Conservation (phyloP, 768 basidiomycete genomes). For the Pisolithus microcarpus region DNA sequence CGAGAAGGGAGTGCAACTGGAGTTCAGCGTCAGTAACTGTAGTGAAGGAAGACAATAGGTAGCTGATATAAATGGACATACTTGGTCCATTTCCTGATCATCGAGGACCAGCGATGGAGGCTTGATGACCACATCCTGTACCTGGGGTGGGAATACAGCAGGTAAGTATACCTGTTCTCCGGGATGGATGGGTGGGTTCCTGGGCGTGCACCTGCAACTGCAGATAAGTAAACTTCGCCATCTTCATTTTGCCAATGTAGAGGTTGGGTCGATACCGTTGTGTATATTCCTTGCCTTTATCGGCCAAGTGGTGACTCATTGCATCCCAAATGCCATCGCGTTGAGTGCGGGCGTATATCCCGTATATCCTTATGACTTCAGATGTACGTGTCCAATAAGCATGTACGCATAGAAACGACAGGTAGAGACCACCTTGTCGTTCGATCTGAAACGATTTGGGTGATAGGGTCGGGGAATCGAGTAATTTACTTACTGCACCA, state of each 20-base stretch:
- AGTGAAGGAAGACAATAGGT: background rate
- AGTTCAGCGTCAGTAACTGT: background rate
- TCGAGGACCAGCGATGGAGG: slow-evolving; percentile 29
- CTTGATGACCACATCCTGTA: slow-evolving; percentile 11
- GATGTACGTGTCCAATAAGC: background rate
- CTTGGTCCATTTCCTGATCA: slow-evolving; percentile 43
- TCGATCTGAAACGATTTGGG: slow-evolving; percentile 27
- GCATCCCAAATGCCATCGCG: slow-evolving; percentile 43
- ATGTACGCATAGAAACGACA: background rate
- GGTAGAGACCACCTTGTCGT: slow-evolving; percentile 28
- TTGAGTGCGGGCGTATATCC: slow-evolving; percentile 43
- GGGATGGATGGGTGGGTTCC: slow-evolving; percentile 26
- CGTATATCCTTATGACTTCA: slow-evolving; percentile 42
- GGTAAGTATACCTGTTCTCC: slow-evolving; percentile 42
- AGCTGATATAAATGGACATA: slow-evolving; percentile 10
- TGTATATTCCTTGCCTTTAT: slow-evolving; percentile 46
- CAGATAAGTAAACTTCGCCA: background rate
- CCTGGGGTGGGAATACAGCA: slow-evolving; percentile 42
- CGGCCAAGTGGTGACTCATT: slow-evolving; percentile 34
- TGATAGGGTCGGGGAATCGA: background rate
- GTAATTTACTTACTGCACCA: slow-evolving; percentile 16
- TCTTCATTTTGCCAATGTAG: background rate
- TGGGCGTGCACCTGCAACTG: slow-evolving; percentile 38
- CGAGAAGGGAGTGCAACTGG: slow-evolving; percentile 53
- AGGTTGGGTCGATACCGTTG: slow-evolving; percentile 31